Conservation (phyloP, 208 protist genomes). For the Phytomonas sp. region DNA sequence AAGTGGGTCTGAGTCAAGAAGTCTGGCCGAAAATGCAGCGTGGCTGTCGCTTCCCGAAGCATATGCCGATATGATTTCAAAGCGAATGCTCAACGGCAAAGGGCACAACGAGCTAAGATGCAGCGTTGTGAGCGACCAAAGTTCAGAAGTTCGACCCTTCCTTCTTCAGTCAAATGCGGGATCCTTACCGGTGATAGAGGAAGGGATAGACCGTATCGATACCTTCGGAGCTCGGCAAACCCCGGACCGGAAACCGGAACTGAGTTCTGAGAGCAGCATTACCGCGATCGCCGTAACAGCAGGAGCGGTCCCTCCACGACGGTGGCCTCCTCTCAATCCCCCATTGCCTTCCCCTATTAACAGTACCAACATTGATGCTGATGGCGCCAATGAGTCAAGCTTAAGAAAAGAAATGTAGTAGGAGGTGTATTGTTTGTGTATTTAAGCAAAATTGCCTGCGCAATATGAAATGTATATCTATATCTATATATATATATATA, state of each 20-base stretch:
- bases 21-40: not conserved
- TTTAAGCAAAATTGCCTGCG: not conserved
- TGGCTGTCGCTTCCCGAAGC: not conserved
- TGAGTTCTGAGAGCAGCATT: not conserved
- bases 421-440: constrained; percentile 3
- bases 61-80: not conserved
- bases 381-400: not conserved
- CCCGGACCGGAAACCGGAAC: not conserved
- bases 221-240: not conserved
- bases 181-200: not conserved
- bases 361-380: not conserved
- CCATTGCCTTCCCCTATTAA: not conserved
- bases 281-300: not conserved
- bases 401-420: not conserved
- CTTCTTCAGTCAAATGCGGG: not conserved
- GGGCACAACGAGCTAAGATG: not conserved
- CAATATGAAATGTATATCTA: constrained; percentile 3
- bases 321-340: not conserved
- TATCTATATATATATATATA: constrained; percentile 14
- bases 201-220: not conserved
- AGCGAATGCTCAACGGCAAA: not conserved
- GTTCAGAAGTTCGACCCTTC: not conserved
- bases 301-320: constrained; percentile 1
- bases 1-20: not conserved
- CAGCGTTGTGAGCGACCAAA: not conserved